Percentiles rank a stretch among this genome's conserved stretches.
Evolutionary conservation across 106 monocot genomes (phyloP).

Genomic region (Iris macrosiphon): DNA sequence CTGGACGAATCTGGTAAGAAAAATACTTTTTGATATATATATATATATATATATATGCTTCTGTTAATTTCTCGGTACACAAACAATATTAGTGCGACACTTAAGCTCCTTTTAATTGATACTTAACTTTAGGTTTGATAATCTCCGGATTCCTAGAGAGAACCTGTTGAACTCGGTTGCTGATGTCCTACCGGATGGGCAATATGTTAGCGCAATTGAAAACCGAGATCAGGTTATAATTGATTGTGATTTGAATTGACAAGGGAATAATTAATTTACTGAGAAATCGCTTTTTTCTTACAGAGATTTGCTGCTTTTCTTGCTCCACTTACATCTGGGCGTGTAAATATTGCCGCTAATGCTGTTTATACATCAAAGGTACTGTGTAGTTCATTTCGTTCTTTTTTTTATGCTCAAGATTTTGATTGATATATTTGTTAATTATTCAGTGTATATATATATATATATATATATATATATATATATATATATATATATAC

Average conservation of each 20-base stretch:
- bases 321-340: slow-evolving; percentile 83
- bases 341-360: slow-evolving; percentile 61
- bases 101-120: background rate
- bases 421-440: too few species aligned
- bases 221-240: slow-evolving; percentile 69
- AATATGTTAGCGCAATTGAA: slow-evolving; percentile 73
- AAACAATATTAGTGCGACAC: too few species aligned
- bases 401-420: too few species aligned
- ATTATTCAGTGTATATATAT: too few species aligned
- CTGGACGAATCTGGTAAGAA: slow-evolving; percentile 89
- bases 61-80: background rate
- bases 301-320: slow-evolving; percentile 98
- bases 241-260: background rate
- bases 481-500: too few species aligned
- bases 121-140: slow-evolving; percentile 61
- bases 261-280: too few species aligned
- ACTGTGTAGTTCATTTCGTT: too few species aligned
- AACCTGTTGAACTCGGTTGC: slow-evolving; percentile 87
- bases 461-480: too few species aligned
- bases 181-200: slow-evolving; percentile 80
- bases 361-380: slow-evolving; percentile 79
- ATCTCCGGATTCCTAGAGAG: slow-evolving; percentile 83
- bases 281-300: too few species aligned
- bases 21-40: too few species aligned
- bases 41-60: background rate